Evolutionary conservation across 768 basidiomycete species (phyloP), one percentile per base, ranked within the genome.

Genomic region (Cyclocybe cylindracea): DNA sequence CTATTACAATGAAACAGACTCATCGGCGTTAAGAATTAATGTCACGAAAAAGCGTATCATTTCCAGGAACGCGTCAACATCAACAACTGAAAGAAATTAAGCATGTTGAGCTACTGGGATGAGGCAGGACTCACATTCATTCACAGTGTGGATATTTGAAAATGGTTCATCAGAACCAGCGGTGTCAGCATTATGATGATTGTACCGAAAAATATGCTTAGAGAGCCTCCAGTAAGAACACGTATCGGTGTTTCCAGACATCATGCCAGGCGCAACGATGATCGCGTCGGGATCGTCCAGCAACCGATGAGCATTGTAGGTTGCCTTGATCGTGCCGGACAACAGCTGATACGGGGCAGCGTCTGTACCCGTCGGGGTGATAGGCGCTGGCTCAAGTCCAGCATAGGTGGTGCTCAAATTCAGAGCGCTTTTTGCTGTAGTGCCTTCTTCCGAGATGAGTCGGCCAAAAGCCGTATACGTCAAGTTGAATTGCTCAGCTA

Each of bases 201-300:
- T 72, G 61, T 89, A 91, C n/a, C 89, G 82, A 77, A 87, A 89
- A 54, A 91, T 89, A 57, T 82, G 76, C 35, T 68, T 60, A 4
- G 80, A 77, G 32, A 85, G 67, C 33, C 77, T 67, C 83, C 84
- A 84, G 60, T 83, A 84, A 61, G 74, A 76, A 11, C 76, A 71
- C 1, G 82, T 84, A 57, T 84, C 24, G 35, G 83, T 84, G 61
- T 83, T 84, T 39, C 82, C 83, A 9, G 80, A 75, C 70, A 79
- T 77, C 66, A 84, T 81, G 8, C 80, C 78, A 5, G 83, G 83
- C 40, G 75, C 72, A 13, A 81, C 75, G 18, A 69, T 63, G 39
- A 83, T 71, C 29, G 72, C 64, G 43, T 76, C 64, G 14, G 59
- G 53, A 36, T 65, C 65, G 6, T 59, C 45, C 9, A 74, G 49